These are phyloP conservation scores for Russula vinacea DNA, from an alignment of 768 basidiomycete genomes.

Conservation along the genomic window DNA sequence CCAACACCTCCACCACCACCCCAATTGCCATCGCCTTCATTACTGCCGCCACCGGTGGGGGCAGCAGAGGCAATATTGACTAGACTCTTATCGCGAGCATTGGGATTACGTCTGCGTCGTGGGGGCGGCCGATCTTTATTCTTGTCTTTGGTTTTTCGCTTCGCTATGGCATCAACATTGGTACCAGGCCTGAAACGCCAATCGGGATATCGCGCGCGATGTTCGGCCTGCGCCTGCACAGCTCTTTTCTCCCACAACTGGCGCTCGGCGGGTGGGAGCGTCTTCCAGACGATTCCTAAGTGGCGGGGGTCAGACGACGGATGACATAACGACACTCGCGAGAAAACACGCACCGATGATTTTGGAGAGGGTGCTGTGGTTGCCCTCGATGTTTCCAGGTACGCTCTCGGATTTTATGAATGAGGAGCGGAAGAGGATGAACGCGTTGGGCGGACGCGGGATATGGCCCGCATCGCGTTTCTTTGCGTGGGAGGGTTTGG, in stretches of 20 bases:
- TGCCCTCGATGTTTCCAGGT: constrained; percentile 74
- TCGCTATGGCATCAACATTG: constrained; percentile 39
- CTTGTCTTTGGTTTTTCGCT: constrained; percentile 34
- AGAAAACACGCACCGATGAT: constrained; percentile 60
- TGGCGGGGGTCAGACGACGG: constrained; percentile 1
- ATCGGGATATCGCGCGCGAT: constrained; percentile 70
- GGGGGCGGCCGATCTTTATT: constrained; percentile 43
- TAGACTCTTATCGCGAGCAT: constrained; percentile 35
- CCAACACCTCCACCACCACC: neutral
- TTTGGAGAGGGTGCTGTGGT: constrained; percentile 75
- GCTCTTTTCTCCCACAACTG: constrained; percentile 77
- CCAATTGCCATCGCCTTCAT: neutral
- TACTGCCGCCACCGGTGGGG: neutral
- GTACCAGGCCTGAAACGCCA: constrained; percentile 75
- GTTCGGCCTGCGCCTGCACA: constrained; percentile 65
- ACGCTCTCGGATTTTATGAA: constrained; percentile 74
- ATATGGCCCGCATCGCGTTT: constrained; percentile 71
- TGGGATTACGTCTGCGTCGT: constrained; percentile 36
- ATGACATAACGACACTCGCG: neutral
- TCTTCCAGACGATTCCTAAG: constrained; percentile 71
- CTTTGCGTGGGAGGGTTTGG: constrained; percentile 49
- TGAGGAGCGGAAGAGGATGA: constrained; percentile 78
- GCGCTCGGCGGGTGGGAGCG: constrained; percentile 61
- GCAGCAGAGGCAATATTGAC: neutral
- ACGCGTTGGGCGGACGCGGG: constrained; percentile 81